phyloP scores from a whole-genome alignment of 2,329 filamentous ascomycete species.

The Nigrospora osmanthi region DNA sequence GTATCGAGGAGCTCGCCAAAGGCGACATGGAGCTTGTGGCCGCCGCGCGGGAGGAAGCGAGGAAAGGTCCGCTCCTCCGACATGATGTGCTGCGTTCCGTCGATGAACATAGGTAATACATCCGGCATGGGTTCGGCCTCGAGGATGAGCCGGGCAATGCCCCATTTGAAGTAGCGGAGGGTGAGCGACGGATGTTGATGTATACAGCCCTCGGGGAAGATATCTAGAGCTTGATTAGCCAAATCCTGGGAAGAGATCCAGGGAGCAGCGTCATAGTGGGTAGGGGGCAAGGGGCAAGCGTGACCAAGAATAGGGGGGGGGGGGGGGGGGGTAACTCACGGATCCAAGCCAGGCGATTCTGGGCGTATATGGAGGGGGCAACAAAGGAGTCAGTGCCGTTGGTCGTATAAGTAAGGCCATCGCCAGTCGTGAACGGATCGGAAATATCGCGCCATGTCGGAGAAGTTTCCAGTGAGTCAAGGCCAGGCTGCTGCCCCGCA shows the following conservation, averaged over 20 bases:
- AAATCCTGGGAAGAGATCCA: too few species aligned
- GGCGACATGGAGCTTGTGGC: slow-evolving; percentile 62
- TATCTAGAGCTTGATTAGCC: slow-evolving; percentile 33
- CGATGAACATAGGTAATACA: slow-evolving; percentile 88
- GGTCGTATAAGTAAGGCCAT: slow-evolving; percentile 51
- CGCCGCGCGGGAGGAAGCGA: slow-evolving; percentile 68
- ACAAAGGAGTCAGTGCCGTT: slow-evolving; percentile 57
- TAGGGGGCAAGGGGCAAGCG: neutral
- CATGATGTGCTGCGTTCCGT: slow-evolving; percentile 85
- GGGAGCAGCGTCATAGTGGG: neutral
- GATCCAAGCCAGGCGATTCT: slow-evolving; percentile 72
- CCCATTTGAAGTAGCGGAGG: slow-evolving; percentile 98
- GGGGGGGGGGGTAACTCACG: slow-evolving; percentile 23
- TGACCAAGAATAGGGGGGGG: neutral
- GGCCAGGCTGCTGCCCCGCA: neutral
- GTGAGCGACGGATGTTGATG: slow-evolving; percentile 75
- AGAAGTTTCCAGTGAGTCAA: neutral
- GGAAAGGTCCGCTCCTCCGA: slow-evolving; percentile 73
- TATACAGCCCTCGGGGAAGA: slow-evolving; percentile 92
- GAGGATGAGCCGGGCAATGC: slow-evolving; percentile 81
- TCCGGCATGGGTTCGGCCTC: slow-evolving; percentile 83
- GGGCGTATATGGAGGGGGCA: slow-evolving; percentile 63
- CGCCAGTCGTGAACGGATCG: slow-evolving; percentile 45
- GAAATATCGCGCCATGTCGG: slow-evolving; percentile 16
- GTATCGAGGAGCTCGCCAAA: slow-evolving; percentile 74